These are phyloP conservation scores for Claviceps sp. DNA, from an alignment of 2,329 filamentous ascomycete genomes.

Conservation along the genomic window DNA sequence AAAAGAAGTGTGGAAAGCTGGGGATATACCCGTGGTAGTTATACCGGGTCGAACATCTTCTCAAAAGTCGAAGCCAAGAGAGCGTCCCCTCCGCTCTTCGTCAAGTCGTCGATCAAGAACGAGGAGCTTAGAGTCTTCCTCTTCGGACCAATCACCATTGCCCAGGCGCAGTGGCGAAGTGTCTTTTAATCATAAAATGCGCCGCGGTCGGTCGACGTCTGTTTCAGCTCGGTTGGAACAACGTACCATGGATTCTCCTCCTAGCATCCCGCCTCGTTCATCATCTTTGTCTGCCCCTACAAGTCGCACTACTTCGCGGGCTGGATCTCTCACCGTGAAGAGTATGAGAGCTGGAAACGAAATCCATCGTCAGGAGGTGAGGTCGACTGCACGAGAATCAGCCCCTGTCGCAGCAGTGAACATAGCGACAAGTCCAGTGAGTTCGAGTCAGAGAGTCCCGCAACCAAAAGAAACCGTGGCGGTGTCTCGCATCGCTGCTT, in stretches of 20 bases:
- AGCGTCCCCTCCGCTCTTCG: slow-evolving; percentile 46
- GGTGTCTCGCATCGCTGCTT: background rate
- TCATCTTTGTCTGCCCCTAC: slow-evolving; percentile 51
- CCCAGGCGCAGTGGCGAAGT: slow-evolving; percentile 32
- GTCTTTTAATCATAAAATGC: slow-evolving; percentile 27
- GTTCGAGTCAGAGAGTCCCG: background rate
- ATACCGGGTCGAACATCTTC: slow-evolving; percentile 46
- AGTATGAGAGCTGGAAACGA: slow-evolving; percentile 44
- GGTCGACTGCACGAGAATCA: background rate
- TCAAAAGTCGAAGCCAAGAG: slow-evolving; percentile 34
- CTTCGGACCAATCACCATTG: slow-evolving; percentile 26
- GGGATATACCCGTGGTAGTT: slow-evolving; percentile 48
- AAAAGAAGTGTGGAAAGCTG: slow-evolving; percentile 44
- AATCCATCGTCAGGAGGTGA: slow-evolving; percentile 10
- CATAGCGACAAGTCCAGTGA: background rate
- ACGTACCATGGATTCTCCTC: slow-evolving; percentile 47
- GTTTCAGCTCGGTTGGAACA: slow-evolving; percentile 37
- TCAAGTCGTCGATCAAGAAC: slow-evolving; percentile 44
- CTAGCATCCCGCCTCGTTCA: slow-evolving; percentile 39
- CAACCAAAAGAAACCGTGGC: background rate
- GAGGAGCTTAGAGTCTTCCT: slow-evolving; percentile 36
- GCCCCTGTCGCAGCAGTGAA: background rate
- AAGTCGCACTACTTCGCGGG: slow-evolving; percentile 40
- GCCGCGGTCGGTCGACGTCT: slow-evolving; percentile 29
- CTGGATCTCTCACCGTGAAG: slow-evolving; percentile 26